Evolutionary conservation across 768 basidiomycete genomes (phyloP).

Genomic region (Dacryopinax spathularia): DNA sequence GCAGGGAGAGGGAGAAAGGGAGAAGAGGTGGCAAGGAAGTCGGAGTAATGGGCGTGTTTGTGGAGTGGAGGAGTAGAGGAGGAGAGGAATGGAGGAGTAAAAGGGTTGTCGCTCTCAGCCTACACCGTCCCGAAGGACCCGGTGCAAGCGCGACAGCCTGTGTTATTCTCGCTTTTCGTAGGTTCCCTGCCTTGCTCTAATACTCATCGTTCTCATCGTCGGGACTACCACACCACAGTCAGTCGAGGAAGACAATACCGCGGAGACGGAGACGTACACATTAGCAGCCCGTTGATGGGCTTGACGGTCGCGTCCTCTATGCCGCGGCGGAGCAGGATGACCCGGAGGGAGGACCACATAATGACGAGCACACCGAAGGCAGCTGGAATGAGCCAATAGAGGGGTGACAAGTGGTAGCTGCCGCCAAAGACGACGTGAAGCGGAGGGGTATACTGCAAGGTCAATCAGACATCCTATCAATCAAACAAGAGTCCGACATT

Average conservation of each 20-base stretch:
- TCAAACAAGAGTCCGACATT: too few relatives aligned
- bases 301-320: conserved; percentile 43
- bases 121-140: background rate
- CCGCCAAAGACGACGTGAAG: conserved; percentile 56
- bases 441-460: conserved; percentile 41
- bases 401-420: conserved; percentile 39
- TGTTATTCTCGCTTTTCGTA: background rate
- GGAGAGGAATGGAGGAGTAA: too few relatives aligned
- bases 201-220: conserved; percentile 23
- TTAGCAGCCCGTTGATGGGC: conserved; percentile 53
- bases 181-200: conserved; percentile 7
- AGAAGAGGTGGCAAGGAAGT: too few relatives aligned
- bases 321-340: conserved; percentile 41
- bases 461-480: too few relatives aligned
- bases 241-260: background rate
- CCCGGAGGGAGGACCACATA: conserved; percentile 44
- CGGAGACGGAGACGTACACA: conserved; percentile 39
- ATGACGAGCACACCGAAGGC: conserved; percentile 45
- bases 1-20: too few relatives aligned
- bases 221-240: conserved; percentile 30
- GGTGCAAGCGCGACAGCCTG: background rate
- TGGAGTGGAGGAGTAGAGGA: too few relatives aligned
- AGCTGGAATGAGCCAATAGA: conserved; percentile 55
- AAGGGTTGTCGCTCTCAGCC: conserved; percentile 2
- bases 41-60: too few relatives aligned